phyloP scores from a whole-genome alignment of 345 rosid genomes.

The Ceriops tagal region DNA sequence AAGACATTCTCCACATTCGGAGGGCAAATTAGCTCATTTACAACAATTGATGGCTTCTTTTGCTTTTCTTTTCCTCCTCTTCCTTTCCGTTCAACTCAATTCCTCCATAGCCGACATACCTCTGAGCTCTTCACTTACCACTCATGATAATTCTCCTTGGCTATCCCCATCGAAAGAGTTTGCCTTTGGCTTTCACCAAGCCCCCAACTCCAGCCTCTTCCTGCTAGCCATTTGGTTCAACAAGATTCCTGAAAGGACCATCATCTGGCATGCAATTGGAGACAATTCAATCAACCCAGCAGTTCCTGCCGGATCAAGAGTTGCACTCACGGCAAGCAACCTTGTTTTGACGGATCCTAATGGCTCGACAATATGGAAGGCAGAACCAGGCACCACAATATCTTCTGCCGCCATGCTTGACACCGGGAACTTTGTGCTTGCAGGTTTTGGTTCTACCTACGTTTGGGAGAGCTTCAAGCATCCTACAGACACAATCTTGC shows the following conservation, averaged over 20 bases:
- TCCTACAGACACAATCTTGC: constrained; percentile 45
- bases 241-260: too few relatives aligned
- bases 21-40: too few relatives aligned
- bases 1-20: too few relatives aligned
- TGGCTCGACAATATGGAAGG: constrained; percentile 10
- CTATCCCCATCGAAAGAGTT: neutral
- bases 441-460: constrained; percentile 4
- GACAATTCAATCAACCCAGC: too few relatives aligned
- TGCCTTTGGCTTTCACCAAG: neutral
- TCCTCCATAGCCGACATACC: neutral
- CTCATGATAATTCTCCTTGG: neutral
- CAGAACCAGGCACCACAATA: neutral
- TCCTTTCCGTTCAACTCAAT: too few relatives aligned
- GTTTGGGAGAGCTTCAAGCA: constrained; percentile 41
- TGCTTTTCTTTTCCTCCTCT: too few relatives aligned
- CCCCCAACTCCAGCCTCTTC: too few relatives aligned
- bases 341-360: constrained; percentile 20
- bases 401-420: constrained; percentile 27
- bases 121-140: neutral
- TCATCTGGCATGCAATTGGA: too few relatives aligned
- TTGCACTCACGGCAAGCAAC: too few relatives aligned
- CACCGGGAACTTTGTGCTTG: constrained; percentile 41
- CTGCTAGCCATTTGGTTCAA: too few relatives aligned
- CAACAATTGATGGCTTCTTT: too few relatives aligned
- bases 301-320: too few relatives aligned